Evolutionary conservation across 1,139 yeast species (phyloP).

Genomic region (Sugiyamaella novakii): DNA sequence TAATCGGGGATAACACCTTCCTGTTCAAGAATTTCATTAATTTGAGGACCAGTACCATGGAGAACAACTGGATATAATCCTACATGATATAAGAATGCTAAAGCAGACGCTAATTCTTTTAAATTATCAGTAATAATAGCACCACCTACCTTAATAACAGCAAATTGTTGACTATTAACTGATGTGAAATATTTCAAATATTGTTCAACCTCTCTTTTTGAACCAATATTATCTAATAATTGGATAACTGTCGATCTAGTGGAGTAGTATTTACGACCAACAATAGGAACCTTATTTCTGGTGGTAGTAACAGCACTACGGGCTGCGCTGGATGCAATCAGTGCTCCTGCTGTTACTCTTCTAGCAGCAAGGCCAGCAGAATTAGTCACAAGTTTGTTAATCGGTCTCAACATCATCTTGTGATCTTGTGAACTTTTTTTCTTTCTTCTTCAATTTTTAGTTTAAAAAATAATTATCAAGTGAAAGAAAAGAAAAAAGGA

Average conservation of each 20-base stretch:
- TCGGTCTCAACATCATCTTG: constrained; percentile 15
- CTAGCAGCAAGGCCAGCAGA: not conserved
- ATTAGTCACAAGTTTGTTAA: constrained; percentile 2
- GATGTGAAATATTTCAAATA: constrained; percentile 94
- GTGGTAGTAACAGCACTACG: not conserved
- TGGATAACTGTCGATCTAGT: constrained; percentile 96
- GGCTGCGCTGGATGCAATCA: not conserved
- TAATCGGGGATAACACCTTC: constrained; percentile 97
- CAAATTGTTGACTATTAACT: constrained; percentile 90
- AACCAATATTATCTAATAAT: constrained; percentile 89
- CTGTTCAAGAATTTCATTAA: constrained; percentile 86
- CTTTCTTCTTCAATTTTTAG: too few species aligned
- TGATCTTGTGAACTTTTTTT: too few species aligned
- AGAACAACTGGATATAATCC: constrained; percentile 95
- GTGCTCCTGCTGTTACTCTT: constrained; percentile 6
- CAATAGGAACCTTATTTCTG: not conserved
- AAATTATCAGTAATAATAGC: constrained; percentile 95
- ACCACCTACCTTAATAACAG: constrained; percentile 98
- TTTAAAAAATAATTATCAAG: too few species aligned
- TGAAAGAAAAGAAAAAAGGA: not conserved
- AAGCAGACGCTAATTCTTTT: constrained; percentile 89
- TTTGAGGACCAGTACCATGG: constrained; percentile 99
- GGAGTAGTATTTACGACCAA: constrained; percentile 41
- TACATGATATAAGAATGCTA: constrained; percentile 94
- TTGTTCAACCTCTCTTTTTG: constrained; percentile 97